Percentiles rank a stretch among this genome's conserved stretches.
phyloP scores from a whole-genome alignment of 78 protist genomes.

The Creolimax fragrantissima region DNA sequence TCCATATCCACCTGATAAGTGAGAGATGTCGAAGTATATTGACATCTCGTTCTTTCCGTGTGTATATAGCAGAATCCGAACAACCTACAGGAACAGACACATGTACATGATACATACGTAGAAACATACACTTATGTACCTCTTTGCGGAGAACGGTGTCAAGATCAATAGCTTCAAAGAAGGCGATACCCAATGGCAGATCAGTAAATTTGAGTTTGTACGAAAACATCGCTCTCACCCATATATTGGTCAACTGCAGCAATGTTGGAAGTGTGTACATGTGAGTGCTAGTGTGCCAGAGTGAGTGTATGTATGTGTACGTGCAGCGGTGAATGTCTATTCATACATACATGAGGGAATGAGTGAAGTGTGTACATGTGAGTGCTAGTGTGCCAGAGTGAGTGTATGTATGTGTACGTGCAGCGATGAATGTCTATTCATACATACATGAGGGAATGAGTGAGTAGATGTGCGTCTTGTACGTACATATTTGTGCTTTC shows the following conservation, averaged over 20 bases:
- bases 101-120: no score
- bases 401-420: not conserved
- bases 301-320: not conserved
- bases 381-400: not conserved
- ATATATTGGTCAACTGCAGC: not conserved
- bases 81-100: no score
- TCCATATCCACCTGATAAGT: not conserved
- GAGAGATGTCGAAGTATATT: no score
- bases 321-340: not conserved
- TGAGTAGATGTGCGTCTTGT: not conserved
- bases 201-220: not conserved
- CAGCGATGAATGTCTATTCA: not conserved
- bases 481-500: no score
- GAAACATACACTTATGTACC: not conserved
- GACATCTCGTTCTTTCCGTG: no score
- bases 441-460: no score
- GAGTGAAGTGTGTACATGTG: not conserved
- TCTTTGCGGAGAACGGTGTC: slow-evolving; percentile 29
- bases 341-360: not conserved
- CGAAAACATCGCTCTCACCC: slow-evolving; percentile 11
- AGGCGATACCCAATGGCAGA: slow-evolving; percentile 24
- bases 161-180: slow-evolving; percentile 22
- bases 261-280: not conserved
- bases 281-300: not conserved
- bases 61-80: no score